Conservation (phyloP, 2,329 filamentous ascomycete species). For the Monosporascus cannonballus region DNA sequence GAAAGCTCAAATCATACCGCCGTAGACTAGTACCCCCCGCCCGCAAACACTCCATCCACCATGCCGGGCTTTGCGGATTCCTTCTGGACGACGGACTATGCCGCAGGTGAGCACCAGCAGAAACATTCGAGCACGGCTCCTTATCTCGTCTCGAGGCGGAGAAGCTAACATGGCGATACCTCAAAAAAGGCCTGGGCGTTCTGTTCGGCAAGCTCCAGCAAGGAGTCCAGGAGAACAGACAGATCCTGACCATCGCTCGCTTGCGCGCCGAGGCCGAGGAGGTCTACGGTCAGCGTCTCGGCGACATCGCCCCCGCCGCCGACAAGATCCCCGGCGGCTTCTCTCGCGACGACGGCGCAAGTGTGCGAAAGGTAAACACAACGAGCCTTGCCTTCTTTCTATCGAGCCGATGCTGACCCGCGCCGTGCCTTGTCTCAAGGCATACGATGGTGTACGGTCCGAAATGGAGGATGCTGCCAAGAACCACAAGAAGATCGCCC, state of each 20-base stretch:
- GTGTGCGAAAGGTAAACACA: constrained; percentile 75
- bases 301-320: constrained; percentile 73
- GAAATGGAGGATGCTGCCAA: constrained; percentile 89
- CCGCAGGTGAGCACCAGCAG: constrained; percentile 59
- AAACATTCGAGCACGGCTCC: background rate
- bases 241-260: constrained; percentile 83
- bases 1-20: background rate
- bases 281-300: constrained; percentile 71
- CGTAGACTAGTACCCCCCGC: background rate
- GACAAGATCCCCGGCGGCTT: constrained; percentile 84
- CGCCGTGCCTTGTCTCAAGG: constrained; percentile 42
- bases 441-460: constrained; percentile 84
- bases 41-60: constrained; percentile 23
- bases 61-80: constrained; percentile 92
- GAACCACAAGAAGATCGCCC: constrained; percentile 91
- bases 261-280: constrained; percentile 97
- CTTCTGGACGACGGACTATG: constrained; percentile 98
- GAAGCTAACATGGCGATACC: background rate
- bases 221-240: constrained; percentile 89
- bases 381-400: constrained; percentile 13
- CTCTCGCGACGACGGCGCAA: constrained; percentile 86
- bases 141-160: background rate
- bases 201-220: constrained; percentile 96
- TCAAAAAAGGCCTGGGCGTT: constrained; percentile 66
- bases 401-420: constrained; percentile 1